A percentile compares a stretch with the other conserved stretches of the same genome.
Conservation (phyloP, 1,284 basidiomycete species). For the Austropuccinia psidii region DNA sequence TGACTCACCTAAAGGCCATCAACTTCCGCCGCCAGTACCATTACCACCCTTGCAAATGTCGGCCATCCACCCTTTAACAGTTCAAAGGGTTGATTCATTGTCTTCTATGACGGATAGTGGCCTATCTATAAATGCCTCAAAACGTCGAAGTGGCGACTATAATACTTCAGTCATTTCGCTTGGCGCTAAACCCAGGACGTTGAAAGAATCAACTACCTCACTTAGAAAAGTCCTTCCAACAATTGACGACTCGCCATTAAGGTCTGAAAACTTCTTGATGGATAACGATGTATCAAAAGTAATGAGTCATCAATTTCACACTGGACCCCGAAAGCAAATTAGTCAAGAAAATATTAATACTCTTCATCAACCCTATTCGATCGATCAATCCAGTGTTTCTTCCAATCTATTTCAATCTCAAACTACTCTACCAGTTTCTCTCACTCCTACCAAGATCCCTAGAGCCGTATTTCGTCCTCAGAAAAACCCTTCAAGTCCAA, state of each 20-base stretch:
- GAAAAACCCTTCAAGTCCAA: conserved; percentile 6
- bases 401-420: not conserved
- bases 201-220: conserved; percentile 60
- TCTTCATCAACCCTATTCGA: not conserved
- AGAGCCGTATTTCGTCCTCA: conserved; percentile 56
- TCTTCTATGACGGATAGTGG: conserved; percentile 55
- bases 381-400: not conserved
- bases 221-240: conserved; percentile 54
- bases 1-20: conserved; percentile 62
- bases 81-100: conserved; percentile 58
- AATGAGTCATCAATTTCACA: not conserved
- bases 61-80: conserved; percentile 66
- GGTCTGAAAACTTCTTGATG: conserved; percentile 21
- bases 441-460: conserved; percentile 80
- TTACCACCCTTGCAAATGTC: conserved; percentile 81
- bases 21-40: conserved; percentile 48
- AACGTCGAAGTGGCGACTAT: conserved; percentile 48
- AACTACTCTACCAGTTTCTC: conserved; percentile 38
- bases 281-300: not conserved
- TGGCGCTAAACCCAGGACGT: conserved; percentile 48
- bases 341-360: conserved; percentile 27
- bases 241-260: conserved; percentile 63
- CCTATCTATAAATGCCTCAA: conserved; percentile 47
- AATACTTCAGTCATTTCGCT: conserved; percentile 49
- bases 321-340: conserved; percentile 1